Evolutionary conservation across 2,329 filamentous ascomycete species (phyloP).

Genomic region (Drechslerella dactyloides): DNA sequence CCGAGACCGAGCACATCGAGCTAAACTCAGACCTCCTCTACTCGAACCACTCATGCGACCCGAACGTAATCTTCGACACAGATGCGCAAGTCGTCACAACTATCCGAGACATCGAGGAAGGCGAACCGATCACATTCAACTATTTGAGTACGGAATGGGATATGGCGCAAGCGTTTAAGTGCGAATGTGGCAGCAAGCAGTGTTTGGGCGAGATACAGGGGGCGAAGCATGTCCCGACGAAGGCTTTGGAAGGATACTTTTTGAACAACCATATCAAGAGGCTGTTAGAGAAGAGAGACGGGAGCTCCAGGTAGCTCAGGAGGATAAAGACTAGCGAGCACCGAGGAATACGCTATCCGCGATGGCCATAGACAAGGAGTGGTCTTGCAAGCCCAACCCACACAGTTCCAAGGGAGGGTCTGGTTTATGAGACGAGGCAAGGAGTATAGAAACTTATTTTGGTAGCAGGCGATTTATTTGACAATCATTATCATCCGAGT

Average conservation of each 20-base stretch:
- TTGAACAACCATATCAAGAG: constrained; percentile 68
- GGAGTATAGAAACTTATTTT: too few species aligned
- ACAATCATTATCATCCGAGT: too few species aligned
- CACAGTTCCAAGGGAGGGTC: too few species aligned
- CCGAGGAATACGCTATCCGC: too few species aligned
- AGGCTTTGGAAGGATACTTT: constrained; percentile 67
- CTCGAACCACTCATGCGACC: constrained; percentile 73
- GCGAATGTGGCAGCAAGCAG: constrained; percentile 65
- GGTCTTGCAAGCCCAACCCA: too few species aligned
- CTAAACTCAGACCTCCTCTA: constrained; percentile 72
- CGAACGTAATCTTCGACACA: constrained; percentile 70
- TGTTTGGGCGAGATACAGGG: constrained; percentile 70
- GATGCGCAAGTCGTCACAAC: constrained; percentile 66
- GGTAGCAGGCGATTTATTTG: too few species aligned
- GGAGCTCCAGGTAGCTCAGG: not conserved
- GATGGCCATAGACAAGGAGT: too few species aligned
- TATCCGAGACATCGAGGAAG: constrained; percentile 64
- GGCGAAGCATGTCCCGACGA: constrained; percentile 66
- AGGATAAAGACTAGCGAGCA: too few species aligned
- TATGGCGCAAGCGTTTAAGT: constrained; percentile 75
- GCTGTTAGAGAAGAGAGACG: constrained; percentile 61
- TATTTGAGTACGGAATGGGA: constrained; percentile 77
- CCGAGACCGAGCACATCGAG: constrained; percentile 65
- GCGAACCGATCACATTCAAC: constrained; percentile 73
- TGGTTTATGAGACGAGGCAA: too few species aligned